These are phyloP conservation scores for Penicillium hordei DNA, from an alignment of 2,329 filamentous ascomycete genomes.

Conservation along the genomic window DNA sequence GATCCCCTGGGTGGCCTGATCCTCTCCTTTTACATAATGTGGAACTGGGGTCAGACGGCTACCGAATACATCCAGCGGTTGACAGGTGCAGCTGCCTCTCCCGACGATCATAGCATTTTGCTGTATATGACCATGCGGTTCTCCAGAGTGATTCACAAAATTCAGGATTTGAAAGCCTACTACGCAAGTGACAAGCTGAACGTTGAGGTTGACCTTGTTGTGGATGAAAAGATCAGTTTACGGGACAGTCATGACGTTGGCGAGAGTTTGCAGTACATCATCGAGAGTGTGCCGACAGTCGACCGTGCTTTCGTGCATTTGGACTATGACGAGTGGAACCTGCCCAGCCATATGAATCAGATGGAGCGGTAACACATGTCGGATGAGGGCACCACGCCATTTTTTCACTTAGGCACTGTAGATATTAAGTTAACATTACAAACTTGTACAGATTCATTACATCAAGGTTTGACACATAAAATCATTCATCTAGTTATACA, in stretches of 20 bases:
- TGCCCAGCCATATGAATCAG: conserved; percentile 45
- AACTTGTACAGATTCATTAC: background rate
- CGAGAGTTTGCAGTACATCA: conserved; percentile 60
- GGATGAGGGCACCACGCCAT: background rate
- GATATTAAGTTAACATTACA: background rate
- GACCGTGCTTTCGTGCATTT: conserved; percentile 52
- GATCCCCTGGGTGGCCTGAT: conserved; percentile 61
- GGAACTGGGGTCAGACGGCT: conserved; percentile 61
- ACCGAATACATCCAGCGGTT: conserved; percentile 63
- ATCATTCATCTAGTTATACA: conserved; percentile 28
- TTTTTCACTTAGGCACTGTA: background rate
- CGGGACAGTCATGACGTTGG: conserved; percentile 61
- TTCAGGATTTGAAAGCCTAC: conserved; percentile 62
- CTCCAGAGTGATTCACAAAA: conserved; percentile 75
- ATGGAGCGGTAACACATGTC: conserved; percentile 19
- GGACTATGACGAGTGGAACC: conserved; percentile 48
- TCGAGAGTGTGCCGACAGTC: conserved; percentile 53
- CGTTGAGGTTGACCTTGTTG: conserved; percentile 63
- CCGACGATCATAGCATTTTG: conserved; percentile 69
- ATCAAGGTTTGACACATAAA: conserved; percentile 18
- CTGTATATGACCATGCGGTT: conserved; percentile 94
- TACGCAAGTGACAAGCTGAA: conserved; percentile 63
- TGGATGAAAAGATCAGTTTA: conserved; percentile 56
- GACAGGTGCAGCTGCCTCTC: conserved; percentile 61
- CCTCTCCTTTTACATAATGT: conserved; percentile 61